phyloP scores from a whole-genome alignment of 768 basidiomycete genomes.

The Tephrocybe sp. region DNA sequence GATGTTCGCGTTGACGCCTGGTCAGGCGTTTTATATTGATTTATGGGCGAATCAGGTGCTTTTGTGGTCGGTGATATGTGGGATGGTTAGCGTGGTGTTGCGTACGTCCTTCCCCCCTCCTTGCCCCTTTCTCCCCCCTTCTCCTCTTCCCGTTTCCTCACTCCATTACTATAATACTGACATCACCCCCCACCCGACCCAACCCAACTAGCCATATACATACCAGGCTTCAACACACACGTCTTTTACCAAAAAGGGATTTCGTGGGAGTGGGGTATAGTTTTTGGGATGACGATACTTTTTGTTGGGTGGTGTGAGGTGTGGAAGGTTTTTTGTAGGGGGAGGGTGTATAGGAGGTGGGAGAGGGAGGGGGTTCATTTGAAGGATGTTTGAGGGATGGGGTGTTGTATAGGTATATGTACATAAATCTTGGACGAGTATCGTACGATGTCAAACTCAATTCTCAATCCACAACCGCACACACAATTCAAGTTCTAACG shows the following conservation, averaged over 20 bases:
- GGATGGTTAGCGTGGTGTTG: slow-evolving; percentile 35
- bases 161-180: background rate
- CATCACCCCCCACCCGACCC: background rate
- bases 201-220: slow-evolving; percentile 37
- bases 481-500: too few relatives aligned
- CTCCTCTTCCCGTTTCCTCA: too few relatives aligned
- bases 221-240: slow-evolving; percentile 33
- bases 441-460: too few relatives aligned
- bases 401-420: too few relatives aligned
- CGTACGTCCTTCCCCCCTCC: slow-evolving; percentile 25
- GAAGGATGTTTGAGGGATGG: background rate
- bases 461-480: too few relatives aligned
- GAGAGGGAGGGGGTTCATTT: slow-evolving; percentile 6
- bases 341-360: slow-evolving; percentile 29
- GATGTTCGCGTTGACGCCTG: slow-evolving; percentile 33
- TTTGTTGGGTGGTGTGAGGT: slow-evolving; percentile 37
- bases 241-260: slow-evolving; percentile 38
- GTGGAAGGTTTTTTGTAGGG: slow-evolving; percentile 33
- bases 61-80: slow-evolving; percentile 31
- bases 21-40: slow-evolving; percentile 33
- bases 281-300: slow-evolving; percentile 32
- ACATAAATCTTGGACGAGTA: too few relatives aligned
- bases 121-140: too few relatives aligned
- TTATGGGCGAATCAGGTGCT: slow-evolving; percentile 34
- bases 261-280: slow-evolving; percentile 39